phyloP scores from a whole-genome alignment of 345 rosid species.

The Citropsis articulata region DNA sequence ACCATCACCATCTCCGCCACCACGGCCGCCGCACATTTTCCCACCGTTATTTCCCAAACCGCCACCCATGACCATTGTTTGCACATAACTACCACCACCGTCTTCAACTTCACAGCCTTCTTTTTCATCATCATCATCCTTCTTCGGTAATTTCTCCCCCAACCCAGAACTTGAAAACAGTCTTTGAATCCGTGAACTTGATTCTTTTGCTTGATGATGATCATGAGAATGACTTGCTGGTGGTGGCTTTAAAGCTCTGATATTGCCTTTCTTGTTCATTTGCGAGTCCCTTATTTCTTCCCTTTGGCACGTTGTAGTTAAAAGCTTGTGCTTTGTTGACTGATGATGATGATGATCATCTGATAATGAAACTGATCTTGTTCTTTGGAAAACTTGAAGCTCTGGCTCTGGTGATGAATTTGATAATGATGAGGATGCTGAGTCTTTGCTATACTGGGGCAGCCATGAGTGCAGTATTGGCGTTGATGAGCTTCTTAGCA shows the following conservation, averaged over 20 bases:
- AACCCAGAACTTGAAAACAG: constrained; percentile 51
- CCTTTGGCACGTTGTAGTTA: background rate
- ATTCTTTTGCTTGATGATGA: constrained; percentile 10
- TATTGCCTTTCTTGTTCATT: constrained; percentile 5
- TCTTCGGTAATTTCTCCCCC: constrained; percentile 22
- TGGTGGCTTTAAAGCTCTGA: constrained; percentile 24
- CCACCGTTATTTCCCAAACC: constrained; percentile 26
- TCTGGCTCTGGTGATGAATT: constrained; percentile 42
- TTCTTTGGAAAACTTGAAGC: constrained; percentile 26
- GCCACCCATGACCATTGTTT: constrained; percentile 32
- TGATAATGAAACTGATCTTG: constrained; percentile 40
- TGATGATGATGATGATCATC: constrained; percentile 28
- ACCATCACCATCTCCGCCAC: constrained; percentile 27
- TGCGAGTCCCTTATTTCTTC: constrained; percentile 14
- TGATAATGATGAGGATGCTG: constrained; percentile 19
- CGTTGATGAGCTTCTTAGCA: constrained; percentile 49
- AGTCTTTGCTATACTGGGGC: constrained; percentile 32
- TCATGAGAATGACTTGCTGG: background rate
- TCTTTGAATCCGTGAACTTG: constrained; percentile 15
- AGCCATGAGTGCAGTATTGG: constrained; percentile 57
- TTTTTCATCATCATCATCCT: constrained; percentile 6
- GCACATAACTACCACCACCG: constrained; percentile 1
- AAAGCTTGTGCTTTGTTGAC: constrained; percentile 20
- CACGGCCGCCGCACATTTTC: constrained; percentile 24
- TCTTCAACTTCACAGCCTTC: constrained; percentile 16